Evolutionary conservation across 345 rosid genomes (phyloP).

Genomic region (Nasturtium officinale): DNA sequence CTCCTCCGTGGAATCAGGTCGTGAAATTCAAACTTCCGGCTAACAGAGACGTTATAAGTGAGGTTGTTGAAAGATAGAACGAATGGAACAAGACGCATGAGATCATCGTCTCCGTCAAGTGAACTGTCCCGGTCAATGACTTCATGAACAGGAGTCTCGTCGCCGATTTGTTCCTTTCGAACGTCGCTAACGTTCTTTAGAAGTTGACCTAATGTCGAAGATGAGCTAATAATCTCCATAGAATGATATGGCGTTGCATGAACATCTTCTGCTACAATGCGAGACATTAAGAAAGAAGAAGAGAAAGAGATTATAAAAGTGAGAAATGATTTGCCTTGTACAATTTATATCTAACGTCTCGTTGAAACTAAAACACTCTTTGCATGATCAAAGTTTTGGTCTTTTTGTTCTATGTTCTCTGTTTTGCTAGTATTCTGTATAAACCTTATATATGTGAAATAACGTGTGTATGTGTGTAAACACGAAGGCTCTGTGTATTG

Average conservation of each 20-base stretch:
- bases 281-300: slow-evolving; percentile 47
- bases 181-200: slow-evolving; percentile 72
- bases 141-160: slow-evolving; percentile 66
- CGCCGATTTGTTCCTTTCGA: slow-evolving; percentile 58
- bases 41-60: slow-evolving; percentile 68
- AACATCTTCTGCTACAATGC: slow-evolving; percentile 44
- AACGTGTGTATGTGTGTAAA: slow-evolving; percentile 18
- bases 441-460: slow-evolving; percentile 9
- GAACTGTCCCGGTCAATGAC: slow-evolving; percentile 42
- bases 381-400: slow-evolving; percentile 16
- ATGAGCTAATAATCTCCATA: slow-evolving; percentile 48
- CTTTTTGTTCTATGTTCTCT: background rate
- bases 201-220: slow-evolving; percentile 69
- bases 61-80: slow-evolving; percentile 74
- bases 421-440: background rate
- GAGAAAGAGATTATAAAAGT: background rate
- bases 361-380: slow-evolving; percentile 10
- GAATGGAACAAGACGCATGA: slow-evolving; percentile 59
- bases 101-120: slow-evolving; percentile 29
- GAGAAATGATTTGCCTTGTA: background rate
- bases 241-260: slow-evolving; percentile 41
- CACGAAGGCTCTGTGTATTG: slow-evolving; percentile 15
- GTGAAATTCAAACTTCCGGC: slow-evolving; percentile 53
- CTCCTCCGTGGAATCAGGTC: slow-evolving; percentile 34
- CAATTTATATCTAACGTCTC: background rate